Evolutionary conservation across 2,329 filamentous ascomycete species (phyloP).

Genomic region (Onygenales sp.): DNA sequence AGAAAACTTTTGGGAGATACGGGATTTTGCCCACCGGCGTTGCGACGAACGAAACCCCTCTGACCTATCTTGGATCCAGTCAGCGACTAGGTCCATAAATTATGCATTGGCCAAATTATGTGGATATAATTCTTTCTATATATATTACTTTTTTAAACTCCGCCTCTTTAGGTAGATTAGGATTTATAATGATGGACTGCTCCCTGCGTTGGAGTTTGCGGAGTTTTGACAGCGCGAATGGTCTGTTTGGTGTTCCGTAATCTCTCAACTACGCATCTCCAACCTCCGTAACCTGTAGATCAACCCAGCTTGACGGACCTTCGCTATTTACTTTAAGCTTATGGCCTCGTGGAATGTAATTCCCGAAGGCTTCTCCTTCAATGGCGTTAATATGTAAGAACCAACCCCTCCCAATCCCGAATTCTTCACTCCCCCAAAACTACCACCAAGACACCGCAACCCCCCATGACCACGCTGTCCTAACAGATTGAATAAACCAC

Average conservation of each 20-base stretch:
- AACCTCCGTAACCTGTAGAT: background rate
- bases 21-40: slow-evolving; percentile 63
- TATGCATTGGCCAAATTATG: slow-evolving; percentile 1
- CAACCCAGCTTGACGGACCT: background rate
- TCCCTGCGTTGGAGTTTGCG: background rate
- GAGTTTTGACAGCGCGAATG: slow-evolving; percentile 18
- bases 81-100: slow-evolving; percentile 61
- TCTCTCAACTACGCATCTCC: slow-evolving; percentile 9
- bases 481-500: slow-evolving; percentile 5
- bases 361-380: slow-evolving; percentile 18
- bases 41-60: slow-evolving; percentile 22
- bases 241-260: slow-evolving; percentile 24
- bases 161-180: background rate
- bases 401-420: background rate
- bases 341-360: slow-evolving; percentile 13
- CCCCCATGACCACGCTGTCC: background rate
- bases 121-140: slow-evolving; percentile 2
- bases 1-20: slow-evolving; percentile 90
- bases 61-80: slow-evolving; percentile 46
- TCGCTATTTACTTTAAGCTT: slow-evolving; percentile 3
- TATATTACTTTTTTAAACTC: slow-evolving; percentile 1
- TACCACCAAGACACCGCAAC: background rate
- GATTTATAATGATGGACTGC: background rate
- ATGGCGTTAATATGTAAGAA: slow-evolving; percentile 35
- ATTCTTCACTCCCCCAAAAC: background rate